Conservation (phyloP, 2,329 filamentous ascomycete genomes). For the Ceratocystis destructans region DNA sequence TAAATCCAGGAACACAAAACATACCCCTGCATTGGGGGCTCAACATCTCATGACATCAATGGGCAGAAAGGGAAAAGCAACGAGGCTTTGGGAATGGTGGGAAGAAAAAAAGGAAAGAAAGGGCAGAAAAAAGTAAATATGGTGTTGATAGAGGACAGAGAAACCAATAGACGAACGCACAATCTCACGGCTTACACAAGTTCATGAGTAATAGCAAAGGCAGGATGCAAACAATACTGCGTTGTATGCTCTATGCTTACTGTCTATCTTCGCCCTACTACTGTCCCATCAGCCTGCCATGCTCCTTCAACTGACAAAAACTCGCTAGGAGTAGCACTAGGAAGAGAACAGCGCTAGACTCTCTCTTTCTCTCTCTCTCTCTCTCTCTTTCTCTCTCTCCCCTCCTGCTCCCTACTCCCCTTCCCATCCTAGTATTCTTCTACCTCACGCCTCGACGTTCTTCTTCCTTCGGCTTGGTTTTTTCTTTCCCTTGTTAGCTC, state of each 20-base stretch:
- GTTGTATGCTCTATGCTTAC: no score
- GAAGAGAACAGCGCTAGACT: neutral
- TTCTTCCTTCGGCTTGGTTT: no score
- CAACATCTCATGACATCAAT: neutral
- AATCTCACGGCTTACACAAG: no score
- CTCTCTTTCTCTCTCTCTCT: neutral
- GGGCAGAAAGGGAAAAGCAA: neutral
- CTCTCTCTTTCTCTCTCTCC: no score
- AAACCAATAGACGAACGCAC: no score
- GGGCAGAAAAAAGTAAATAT: neutral
- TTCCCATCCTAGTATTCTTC: no score
- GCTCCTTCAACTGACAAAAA: neutral
- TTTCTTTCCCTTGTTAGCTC: neutral
- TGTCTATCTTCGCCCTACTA: no score
- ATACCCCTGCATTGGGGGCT: neutral
- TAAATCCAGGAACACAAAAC: constrained; percentile 10
- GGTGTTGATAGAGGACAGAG: neutral
- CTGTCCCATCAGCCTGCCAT: no score
- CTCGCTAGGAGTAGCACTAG: neutral
- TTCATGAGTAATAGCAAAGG: no score
- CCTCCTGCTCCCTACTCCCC: no score
- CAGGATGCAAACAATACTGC: no score
- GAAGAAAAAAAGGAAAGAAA: neutral
- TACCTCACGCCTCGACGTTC: no score
- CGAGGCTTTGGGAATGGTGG: neutral